A percentile compares a stretch with the other conserved stretches of the same genome.
Evolutionary conservation across 2,329 filamentous ascomycete genomes (phyloP).

Genomic region (Phyllosticta citribraziliensis): DNA sequence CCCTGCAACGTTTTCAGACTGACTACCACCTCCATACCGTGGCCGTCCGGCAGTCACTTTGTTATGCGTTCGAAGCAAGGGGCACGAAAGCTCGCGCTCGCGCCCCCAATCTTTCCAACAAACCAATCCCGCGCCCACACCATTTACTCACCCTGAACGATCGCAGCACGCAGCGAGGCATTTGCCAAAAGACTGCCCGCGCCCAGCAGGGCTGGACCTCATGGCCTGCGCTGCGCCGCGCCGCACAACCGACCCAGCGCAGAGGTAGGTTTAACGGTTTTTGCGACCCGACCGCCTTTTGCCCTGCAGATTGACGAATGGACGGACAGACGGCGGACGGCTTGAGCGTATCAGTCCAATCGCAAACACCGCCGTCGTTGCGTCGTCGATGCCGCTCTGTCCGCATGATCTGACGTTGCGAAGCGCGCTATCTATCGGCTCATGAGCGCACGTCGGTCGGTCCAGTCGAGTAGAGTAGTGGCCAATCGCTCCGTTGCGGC

Average conservation of each 20-base stretch:
- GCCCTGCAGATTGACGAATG: neutral
- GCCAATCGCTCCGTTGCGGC: neutral
- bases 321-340: neutral
- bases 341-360: too few relatives aligned
- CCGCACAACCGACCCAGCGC: neutral
- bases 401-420: neutral
- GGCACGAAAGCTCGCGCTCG: neutral
- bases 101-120: neutral
- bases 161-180: neutral
- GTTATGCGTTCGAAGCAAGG: neutral
- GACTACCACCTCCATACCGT: neutral
- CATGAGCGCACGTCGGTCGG: too few relatives aligned
- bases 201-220: neutral
- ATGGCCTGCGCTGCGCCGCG: neutral
- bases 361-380: too few relatives aligned
- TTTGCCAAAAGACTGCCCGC: neutral
- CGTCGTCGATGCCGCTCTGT: too few relatives aligned
- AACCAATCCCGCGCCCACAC: neutral
- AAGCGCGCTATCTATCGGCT: neutral
- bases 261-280: neutral
- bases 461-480: neutral
- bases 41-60: neutral
- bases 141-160: neutral
- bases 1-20: neutral
- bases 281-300: neutral